These are phyloP conservation scores for Heracleum sosnowskyi DNA, from an alignment of 129 eudicot species.

Conservation along the genomic window DNA sequence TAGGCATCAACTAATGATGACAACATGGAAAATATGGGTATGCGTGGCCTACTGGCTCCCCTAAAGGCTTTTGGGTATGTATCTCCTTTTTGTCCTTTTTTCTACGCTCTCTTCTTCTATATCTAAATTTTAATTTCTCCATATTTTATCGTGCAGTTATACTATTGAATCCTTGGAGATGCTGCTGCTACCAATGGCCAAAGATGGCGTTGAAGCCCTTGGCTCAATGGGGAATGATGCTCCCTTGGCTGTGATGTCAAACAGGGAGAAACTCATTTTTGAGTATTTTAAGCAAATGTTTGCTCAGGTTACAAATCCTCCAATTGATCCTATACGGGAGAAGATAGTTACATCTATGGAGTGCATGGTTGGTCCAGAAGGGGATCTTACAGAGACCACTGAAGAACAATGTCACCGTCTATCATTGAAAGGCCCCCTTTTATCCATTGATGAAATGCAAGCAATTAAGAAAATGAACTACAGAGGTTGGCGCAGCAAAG, in stretches of 20 bases:
- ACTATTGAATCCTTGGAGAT: slow-evolving; percentile 85
- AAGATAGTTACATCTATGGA: slow-evolving; percentile 97
- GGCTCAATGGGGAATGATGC: slow-evolving; percentile 99
- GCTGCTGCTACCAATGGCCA: slow-evolving; percentile 97
- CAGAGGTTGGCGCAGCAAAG: slow-evolving; percentile 97
- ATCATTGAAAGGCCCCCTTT: slow-evolving; percentile 85
- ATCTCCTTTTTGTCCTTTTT: neutral
- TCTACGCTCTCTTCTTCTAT: slow-evolving; percentile 4
- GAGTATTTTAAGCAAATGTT: slow-evolving; percentile 98
- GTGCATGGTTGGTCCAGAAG: slow-evolving; percentile 99
- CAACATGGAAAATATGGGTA: slow-evolving; percentile 76
- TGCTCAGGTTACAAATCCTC: slow-evolving; percentile 99
- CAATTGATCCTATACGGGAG: slow-evolving; percentile 96
- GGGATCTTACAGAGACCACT: slow-evolving; percentile 97
- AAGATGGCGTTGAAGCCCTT: slow-evolving; percentile 89
- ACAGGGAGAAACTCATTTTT: slow-evolving; percentile 87
- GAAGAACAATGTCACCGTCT: slow-evolving; percentile 96
- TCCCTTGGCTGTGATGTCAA: slow-evolving; percentile 96
- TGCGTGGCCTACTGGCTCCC: slow-evolving; percentile 80
- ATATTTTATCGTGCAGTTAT: slow-evolving; percentile 39
- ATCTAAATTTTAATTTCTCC: neutral
- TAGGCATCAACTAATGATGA: slow-evolving; percentile 62
- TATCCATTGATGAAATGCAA: slow-evolving; percentile 84
- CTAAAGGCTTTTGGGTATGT: slow-evolving; percentile 87
- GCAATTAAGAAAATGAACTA: slow-evolving; percentile 86